Evolutionary conservation across 75 land plant genomes (phyloP).

Genomic region (Cunninghamia lanceolata): DNA sequence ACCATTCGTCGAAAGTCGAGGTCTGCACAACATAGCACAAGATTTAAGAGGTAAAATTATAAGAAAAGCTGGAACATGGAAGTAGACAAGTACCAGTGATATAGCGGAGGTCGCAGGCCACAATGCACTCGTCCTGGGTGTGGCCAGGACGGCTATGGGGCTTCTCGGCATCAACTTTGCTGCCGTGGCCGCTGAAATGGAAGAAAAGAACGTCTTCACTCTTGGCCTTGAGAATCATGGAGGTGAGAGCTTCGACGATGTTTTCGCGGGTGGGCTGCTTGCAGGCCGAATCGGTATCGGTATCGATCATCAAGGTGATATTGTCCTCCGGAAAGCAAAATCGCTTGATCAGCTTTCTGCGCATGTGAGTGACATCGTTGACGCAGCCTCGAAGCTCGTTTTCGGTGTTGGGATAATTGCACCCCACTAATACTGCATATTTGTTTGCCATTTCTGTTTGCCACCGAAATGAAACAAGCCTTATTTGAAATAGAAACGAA

Average conservation of each 20-base stretch:
- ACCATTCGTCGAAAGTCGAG: background rate
- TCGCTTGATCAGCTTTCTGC: conserved; percentile 22
- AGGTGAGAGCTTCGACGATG: conserved; percentile 38
- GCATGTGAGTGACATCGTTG: conserved; percentile 69
- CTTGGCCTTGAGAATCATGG: conserved; percentile 35
- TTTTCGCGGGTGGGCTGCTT: conserved; percentile 61
- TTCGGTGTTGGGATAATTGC: conserved; percentile 66
- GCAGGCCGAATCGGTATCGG: conserved; percentile 17
- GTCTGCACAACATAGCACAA: background rate
- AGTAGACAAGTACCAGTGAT: conserved; percentile 48
- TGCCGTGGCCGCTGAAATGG: too few relatives aligned
- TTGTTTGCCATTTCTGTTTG: background rate
- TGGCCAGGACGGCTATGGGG: too few relatives aligned
- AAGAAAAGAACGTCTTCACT: conserved; percentile 1
- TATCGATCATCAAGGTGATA: conserved; percentile 55
- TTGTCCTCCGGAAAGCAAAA: conserved; percentile 46
- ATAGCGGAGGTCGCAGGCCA: conserved; percentile 80
- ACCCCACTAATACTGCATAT: conserved; percentile 10
- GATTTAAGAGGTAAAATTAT: background rate
- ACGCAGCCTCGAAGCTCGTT: conserved; percentile 72
- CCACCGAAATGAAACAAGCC: too few relatives aligned
- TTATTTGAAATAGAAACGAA: too few relatives aligned
- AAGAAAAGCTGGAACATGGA: background rate
- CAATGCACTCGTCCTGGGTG: conserved; percentile 54
- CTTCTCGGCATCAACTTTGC: too few relatives aligned